Evolutionary conservation across 805 yeast genomes (phyloP).

Genomic region (Ogataea paraovalis): DNA sequence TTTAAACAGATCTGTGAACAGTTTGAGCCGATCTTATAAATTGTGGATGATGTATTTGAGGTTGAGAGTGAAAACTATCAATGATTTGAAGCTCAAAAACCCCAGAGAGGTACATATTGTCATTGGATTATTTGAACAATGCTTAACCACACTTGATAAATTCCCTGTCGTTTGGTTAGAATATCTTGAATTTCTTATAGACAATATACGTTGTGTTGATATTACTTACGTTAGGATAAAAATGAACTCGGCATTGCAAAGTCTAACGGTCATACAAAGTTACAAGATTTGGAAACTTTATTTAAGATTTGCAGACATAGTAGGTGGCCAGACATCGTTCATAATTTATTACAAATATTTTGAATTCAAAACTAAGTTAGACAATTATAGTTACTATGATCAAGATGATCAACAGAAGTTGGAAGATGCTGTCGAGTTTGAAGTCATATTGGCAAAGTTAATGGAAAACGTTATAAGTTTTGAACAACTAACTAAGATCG

Average conservation of each 20-base stretch:
- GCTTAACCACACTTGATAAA: conserved; percentile 39
- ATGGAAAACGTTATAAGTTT: conserved; percentile 16
- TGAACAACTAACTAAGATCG: conserved; percentile 10
- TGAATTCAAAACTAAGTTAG: conserved; percentile 14
- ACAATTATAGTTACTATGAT: background rate
- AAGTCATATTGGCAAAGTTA: conserved; percentile 31
- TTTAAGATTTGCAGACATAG: conserved; percentile 40
- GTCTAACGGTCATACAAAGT: conserved; percentile 51
- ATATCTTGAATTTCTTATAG: conserved; percentile 41
- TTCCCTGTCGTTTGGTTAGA: conserved; percentile 51
- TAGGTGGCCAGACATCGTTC: conserved; percentile 39
- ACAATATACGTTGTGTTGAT: conserved; percentile 25
- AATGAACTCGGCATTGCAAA: conserved; percentile 48
- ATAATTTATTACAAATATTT: conserved; percentile 33
- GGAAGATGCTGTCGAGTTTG: conserved; percentile 20
- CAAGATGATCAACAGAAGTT: background rate
- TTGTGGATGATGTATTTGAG: conserved; percentile 53
- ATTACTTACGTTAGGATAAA: conserved; percentile 37
- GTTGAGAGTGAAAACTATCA: conserved; percentile 28
- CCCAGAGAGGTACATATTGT: conserved; percentile 7
- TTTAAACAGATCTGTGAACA: conserved; percentile 46
- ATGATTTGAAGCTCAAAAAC: background rate
- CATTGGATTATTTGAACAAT: conserved; percentile 39
- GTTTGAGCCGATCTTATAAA: conserved; percentile 43
- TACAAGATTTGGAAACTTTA: conserved; percentile 53